Conservation (phyloP, 768 basidiomycete genomes). For the Dentipellis sp. region DNA sequence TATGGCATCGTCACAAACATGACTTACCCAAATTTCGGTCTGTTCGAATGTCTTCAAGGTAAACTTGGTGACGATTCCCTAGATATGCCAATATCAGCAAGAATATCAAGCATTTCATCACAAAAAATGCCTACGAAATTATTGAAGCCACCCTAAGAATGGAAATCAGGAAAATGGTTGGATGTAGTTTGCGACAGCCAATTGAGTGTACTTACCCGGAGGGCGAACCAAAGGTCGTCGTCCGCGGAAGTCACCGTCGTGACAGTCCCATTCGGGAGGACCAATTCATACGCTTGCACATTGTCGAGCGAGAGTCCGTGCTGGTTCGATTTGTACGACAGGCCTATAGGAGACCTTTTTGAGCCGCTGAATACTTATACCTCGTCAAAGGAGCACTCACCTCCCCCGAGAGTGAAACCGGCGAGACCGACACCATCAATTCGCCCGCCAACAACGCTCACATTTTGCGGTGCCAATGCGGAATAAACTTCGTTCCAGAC, state of each 20-base stretch:
- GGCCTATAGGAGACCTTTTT: conserved; percentile 13
- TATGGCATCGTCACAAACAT: no score
- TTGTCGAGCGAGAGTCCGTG: conserved; percentile 27
- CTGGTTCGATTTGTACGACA: conserved; percentile 22
- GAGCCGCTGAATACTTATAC: background rate
- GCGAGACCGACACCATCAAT: conserved; percentile 14
- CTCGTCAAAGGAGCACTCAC: background rate
- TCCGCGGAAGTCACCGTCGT: background rate
- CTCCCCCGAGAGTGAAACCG: conserved; percentile 16
- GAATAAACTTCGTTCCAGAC: conserved; percentile 18
- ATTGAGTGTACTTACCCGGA: background rate
- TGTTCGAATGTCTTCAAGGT: background rate
- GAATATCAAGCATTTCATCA: no score
- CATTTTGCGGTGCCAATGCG: conserved; percentile 5
- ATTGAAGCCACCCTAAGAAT: background rate
- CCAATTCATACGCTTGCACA: conserved; percentile 17
- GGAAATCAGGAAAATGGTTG: background rate
- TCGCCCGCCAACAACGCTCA: conserved; percentile 15
- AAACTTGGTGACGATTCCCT: conserved; percentile 3
- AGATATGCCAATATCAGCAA: background rate
- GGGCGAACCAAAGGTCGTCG: background rate
- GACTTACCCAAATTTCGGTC: background rate
- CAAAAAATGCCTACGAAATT: background rate
- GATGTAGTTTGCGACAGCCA: background rate
- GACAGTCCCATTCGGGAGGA: conserved; percentile 18